phyloP scores from a whole-genome alignment of 768 basidiomycete genomes.

The Cubamyces sp. region DNA sequence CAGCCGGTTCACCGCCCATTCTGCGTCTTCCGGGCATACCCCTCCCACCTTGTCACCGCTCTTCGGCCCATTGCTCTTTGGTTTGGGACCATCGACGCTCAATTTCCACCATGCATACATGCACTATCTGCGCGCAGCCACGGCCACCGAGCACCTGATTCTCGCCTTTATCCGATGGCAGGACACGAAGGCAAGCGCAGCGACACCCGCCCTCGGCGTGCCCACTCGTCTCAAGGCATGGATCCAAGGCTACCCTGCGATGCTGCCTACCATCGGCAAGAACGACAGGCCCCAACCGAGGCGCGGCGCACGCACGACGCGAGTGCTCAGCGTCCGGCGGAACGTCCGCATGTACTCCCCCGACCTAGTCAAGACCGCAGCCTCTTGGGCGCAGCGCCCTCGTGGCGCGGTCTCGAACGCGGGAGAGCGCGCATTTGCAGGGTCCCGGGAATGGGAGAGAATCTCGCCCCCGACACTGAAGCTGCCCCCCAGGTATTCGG shows the following conservation, averaged over 20 bases:
- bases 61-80: conserved; percentile 90
- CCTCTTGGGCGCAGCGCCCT: conserved; percentile 50
- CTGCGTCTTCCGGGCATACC: conserved; percentile 84
- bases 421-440: conserved; percentile 50
- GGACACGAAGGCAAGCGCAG: conserved; percentile 54
- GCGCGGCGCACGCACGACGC: conserved; percentile 75
- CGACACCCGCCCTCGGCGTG: conserved; percentile 57
- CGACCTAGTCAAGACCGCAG: conserved; percentile 75
- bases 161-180: conserved; percentile 88
- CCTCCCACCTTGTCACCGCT: conserved; percentile 88
- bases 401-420: conserved; percentile 31
- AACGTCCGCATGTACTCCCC: conserved; percentile 87
- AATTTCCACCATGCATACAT: conserved; percentile 62
- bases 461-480: conserved; percentile 66
- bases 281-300: conserved; percentile 64
- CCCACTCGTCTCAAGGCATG: conserved; percentile 89
- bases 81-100: conserved; percentile 59
- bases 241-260: conserved; percentile 87
- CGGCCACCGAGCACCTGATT: conserved; percentile 93
- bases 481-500: conserved; percentile 70
- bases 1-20: conserved; percentile 81
- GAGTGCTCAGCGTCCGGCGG: conserved; percentile 75
- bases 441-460: conserved; percentile 77
- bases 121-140: conserved; percentile 78
- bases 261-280: conserved; percentile 65